A percentile compares a stretch with the other conserved stretches of the same genome.
Evolutionary conservation across 2,329 filamentous ascomycete genomes (phyloP).

Genomic region (Alternaria triticimaculans): DNA sequence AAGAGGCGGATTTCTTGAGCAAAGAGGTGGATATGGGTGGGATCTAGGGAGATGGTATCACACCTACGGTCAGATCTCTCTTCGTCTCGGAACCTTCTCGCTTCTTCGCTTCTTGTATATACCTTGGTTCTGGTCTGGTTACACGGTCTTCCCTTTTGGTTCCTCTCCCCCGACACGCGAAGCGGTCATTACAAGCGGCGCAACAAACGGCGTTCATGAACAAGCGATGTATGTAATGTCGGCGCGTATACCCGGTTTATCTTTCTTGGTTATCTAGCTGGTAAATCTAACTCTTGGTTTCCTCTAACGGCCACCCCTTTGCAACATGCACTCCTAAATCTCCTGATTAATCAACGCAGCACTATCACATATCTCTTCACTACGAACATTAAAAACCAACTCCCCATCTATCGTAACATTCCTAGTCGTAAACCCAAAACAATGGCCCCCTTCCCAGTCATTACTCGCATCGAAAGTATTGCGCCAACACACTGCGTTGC

Average conservation of each 20-base stretch:
- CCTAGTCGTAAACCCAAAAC: not conserved
- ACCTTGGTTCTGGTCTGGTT: not conserved
- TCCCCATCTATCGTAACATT: not conserved
- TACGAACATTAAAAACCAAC: not conserved
- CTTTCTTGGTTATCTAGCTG: not conserved
- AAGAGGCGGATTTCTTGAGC: constrained; percentile 68
- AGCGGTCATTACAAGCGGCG: not conserved
- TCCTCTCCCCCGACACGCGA: not conserved
- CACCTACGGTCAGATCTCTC: not conserved
- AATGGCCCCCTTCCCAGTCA: not conserved
- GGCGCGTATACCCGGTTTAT: constrained; percentile 26
- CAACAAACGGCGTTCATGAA: constrained; percentile 6
- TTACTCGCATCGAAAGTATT: not conserved
- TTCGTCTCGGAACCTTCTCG: not conserved
- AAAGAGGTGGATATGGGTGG: constrained; percentile 45
- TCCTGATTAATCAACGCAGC: not conserved
- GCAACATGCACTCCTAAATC: not conserved
- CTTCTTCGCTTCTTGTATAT: constrained; percentile 9
- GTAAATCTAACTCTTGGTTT: not conserved
- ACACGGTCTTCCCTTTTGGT: not conserved
- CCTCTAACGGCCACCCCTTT: no score
- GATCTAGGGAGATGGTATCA: constrained; percentile 15
- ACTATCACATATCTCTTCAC: not conserved
- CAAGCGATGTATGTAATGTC: constrained; percentile 8
- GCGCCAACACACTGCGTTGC: not conserved